Conservation (phyloP, 805 yeast genomes). For the Candida schatavii region DNA sequence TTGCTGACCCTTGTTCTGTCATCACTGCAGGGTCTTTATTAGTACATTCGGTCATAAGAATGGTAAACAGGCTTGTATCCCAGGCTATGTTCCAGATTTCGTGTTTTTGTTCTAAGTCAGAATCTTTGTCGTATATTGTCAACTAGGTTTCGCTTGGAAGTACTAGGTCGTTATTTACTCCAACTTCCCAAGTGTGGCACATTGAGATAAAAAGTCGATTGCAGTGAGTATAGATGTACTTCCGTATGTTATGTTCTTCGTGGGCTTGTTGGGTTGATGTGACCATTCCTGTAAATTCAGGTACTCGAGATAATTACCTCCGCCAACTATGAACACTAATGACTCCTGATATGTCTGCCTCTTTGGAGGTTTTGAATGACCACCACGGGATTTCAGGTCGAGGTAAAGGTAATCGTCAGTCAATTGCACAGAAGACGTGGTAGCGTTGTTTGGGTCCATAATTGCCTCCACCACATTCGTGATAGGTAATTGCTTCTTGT, state of each 20-base stretch:
- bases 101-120: too few relatives aligned
- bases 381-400: slow-evolving; percentile 90
- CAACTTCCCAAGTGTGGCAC: slow-evolving; percentile 47
- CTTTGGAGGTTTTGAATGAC: slow-evolving; percentile 84
- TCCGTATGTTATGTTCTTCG: slow-evolving; percentile 75
- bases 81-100: too few relatives aligned
- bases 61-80: too few relatives aligned
- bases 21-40: too few relatives aligned
- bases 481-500: slow-evolving; percentile 81
- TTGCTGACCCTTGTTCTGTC: too few relatives aligned
- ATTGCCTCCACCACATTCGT: slow-evolving; percentile 89
- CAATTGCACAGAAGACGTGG: slow-evolving; percentile 59
- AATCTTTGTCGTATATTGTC: too few relatives aligned
- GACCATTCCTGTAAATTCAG: slow-evolving; percentile 93
- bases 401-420: slow-evolving; percentile 89
- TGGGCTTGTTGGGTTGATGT: slow-evolving; percentile 27
- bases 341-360: slow-evolving; percentile 79
- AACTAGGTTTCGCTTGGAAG: not conserved
- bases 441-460: slow-evolving; percentile 73
- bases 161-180: not conserved
- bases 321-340: slow-evolving; percentile 91
- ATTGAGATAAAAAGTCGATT: slow-evolving; percentile 63
- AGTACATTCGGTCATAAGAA: too few relatives aligned
- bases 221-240: slow-evolving; percentile 78
- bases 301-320: slow-evolving; percentile 93